Conservation (phyloP, 2,329 filamentous ascomycete species). For the Dothideomycetes sp. region DNA sequence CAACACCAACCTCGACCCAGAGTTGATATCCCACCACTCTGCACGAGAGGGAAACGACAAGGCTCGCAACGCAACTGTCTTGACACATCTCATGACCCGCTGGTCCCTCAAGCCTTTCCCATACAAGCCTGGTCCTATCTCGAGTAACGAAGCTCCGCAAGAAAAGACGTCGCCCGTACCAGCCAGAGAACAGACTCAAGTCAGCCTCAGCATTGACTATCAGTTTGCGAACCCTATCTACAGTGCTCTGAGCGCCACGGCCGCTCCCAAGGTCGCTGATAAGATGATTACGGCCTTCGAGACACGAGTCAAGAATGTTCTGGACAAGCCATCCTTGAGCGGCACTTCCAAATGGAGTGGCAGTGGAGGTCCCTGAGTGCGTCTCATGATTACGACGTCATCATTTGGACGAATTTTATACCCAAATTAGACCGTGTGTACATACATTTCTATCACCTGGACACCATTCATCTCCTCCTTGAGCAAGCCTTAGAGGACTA, state of each 20-base stretch:
- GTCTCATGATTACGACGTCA: too few relatives aligned
- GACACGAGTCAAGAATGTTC: conserved; percentile 57
- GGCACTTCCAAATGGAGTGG: too few relatives aligned
- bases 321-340: conserved; percentile 19
- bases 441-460: too few relatives aligned
- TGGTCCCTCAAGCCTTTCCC: conserved; percentile 54
- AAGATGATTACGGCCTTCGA: conserved; percentile 94
- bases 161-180: conserved; percentile 35
- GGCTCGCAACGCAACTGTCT: conserved; percentile 34
- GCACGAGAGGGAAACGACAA: conserved; percentile 25
- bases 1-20: conserved; percentile 34
- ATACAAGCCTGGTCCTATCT: conserved; percentile 30
- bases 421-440: too few relatives aligned
- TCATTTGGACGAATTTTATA: too few relatives aligned
- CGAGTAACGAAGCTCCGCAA: conserved; percentile 20
- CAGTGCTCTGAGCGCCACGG: conserved; percentile 67
- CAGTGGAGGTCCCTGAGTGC: too few relatives aligned
- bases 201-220: conserved; percentile 68
- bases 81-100: conserved; percentile 59
- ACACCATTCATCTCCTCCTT: too few relatives aligned
- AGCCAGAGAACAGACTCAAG: conserved; percentile 52
- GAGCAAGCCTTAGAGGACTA: too few relatives aligned
- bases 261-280: conserved; percentile 74
- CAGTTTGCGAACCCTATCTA: conserved; percentile 86
- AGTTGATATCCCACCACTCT: conserved; percentile 35